These are phyloP conservation scores for Carallia pectinifolia DNA, from an alignment of 345 rosid species.

Conservation along the genomic window DNA sequence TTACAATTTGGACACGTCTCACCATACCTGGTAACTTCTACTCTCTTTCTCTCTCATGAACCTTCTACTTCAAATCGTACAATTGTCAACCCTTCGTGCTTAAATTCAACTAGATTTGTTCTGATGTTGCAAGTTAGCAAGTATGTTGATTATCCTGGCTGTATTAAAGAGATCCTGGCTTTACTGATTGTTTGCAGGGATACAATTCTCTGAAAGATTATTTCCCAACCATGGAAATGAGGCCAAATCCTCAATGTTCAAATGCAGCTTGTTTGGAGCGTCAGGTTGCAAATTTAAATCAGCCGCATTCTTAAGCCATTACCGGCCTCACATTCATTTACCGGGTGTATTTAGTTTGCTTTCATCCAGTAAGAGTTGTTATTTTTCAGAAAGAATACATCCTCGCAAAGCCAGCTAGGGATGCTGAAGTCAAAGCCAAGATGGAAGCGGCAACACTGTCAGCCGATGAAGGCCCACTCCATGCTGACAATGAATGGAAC, in stretches of 20 bases:
- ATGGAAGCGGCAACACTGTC: slow-evolving; percentile 61
- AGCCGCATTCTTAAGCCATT: too few relatives aligned
- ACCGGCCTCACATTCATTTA: slow-evolving; percentile 20
- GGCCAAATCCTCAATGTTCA: slow-evolving; percentile 92
- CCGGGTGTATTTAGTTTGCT: slow-evolving; percentile 10
- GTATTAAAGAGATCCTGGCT: slow-evolving; percentile 8
- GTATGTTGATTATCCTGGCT: slow-evolving; percentile 2
- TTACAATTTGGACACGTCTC: slow-evolving; percentile 85
- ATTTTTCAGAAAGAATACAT: slow-evolving; percentile 67
- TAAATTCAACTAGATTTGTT: too few relatives aligned
- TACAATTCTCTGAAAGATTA: slow-evolving; percentile 91
- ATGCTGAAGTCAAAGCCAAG: slow-evolving; percentile 89
- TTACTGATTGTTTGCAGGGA: slow-evolving; percentile 52
- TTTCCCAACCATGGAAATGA: slow-evolving; percentile 96
- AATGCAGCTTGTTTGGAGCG: slow-evolving; percentile 86
- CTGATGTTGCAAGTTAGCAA: not conserved
- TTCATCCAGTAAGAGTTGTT: slow-evolving; percentile 8
- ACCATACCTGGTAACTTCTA: slow-evolving; percentile 70
- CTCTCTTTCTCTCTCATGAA: not conserved
- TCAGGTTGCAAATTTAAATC: slow-evolving; percentile 45
- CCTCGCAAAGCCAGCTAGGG: slow-evolving; percentile 75
- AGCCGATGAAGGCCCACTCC: slow-evolving; percentile 56
- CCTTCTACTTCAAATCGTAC: too few relatives aligned
- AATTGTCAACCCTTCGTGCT: too few relatives aligned
- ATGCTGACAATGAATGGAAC: slow-evolving; percentile 89